Evolutionary conservation across 2,329 filamentous ascomycete species (phyloP), one percentile per base, ranked within the genome.

Genomic region (Sporothrix curviconia): DNA sequence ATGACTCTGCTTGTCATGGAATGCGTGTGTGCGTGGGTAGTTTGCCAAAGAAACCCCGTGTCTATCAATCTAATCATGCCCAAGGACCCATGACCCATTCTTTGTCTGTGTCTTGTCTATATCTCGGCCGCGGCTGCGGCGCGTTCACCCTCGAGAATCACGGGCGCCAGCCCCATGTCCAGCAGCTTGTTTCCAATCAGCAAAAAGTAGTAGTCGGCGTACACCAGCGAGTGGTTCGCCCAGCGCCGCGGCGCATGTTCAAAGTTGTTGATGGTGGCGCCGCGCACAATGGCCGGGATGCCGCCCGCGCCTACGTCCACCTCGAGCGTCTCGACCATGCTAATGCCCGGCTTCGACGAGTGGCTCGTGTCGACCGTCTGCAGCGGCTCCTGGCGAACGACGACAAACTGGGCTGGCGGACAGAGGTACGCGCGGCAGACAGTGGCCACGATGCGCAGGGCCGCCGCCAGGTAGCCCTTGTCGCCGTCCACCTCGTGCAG

Each of bases 141-240:
- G n/a, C 15, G n/a, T 77, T 17, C 17, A 12, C 12, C 37, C 37
- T 54, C 37, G 14, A 17, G n/a, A 22, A 40, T 24, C 1, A 22
- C 19, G 3, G n/a, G 34, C 28, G 34, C 49, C 34, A 43, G 52
- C 0, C 66, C 67, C 67, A 70, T 65, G 28, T 64, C 58, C 53
- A 77, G 58, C 15, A 77, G 60, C 55, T 72, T 71, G 57, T 76
- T 77, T 7, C 74, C 74, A 63, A 75, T 72, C 55, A 76, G 70
- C 7, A 76, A 54, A 22, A 77, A 64, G 58, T 71, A 77, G 59
- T 77, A 77, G 62, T 76, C 74, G 1, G 72, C 74, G 67, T 77
- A 77, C 4, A 77, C 74, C 30, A 77, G 62, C 4, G 73, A 72
- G 61, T 70, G 68, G 53, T 70, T 60, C 32, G 55, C 56, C 34